Evolutionary conservation across 164 flowering plant genomes (phyloP), one percentile per base, ranked within the genome.

Genomic region (Saururus chinensis): DNA sequence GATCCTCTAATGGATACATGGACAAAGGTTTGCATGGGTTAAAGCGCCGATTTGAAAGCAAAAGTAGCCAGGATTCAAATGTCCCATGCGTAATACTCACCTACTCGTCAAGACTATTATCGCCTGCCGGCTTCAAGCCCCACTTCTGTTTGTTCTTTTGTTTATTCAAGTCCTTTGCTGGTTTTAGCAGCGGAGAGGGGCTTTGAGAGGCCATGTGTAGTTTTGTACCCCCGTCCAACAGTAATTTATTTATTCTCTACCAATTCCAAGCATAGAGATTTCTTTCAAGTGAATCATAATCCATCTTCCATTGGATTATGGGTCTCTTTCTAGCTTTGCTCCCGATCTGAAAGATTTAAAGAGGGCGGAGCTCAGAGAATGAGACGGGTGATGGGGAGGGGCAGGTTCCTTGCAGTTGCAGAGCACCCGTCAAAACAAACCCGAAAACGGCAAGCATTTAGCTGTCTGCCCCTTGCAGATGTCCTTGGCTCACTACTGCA

Each of bases 1-100:
- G 74, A 71, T 71, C 66, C 64, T 35, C 55, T 19, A 60, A 17
- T 45, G 14, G 17, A 45, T 45, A 45, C 17, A 51, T 42, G 20
- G 26, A n/a, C 49, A 23, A 13, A 4, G 59, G 23, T 37, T 37
- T 17, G 23, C 59, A 20, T 30, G 14, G 49, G 57, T 19, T 54
- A 35, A 41, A 64, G 19, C 54, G 54, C 49, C 49, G 25, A 24
- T 61, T 53, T 48, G 45, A 42, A 49, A 54, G 16, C 30, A 55
- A 26, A 10, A 22, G 57, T 42, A 14, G 37, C 6, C 55, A 24
- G 64, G 10, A 24, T 30, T 20, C 3, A n/a, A 23, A 45, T 40
- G 53, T 26, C 51, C 53, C 45, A 21, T 40, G 22, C n/a, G 61
- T 59, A 59, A 59, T 59, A 30, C 40, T 59, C 42, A 40, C 51